A percentile compares a stretch with the other conserved stretches of the same genome.
phyloP scores from a whole-genome alignment of 2,329 filamentous ascomycete species.

The Ceratocystis huliohia region DNA sequence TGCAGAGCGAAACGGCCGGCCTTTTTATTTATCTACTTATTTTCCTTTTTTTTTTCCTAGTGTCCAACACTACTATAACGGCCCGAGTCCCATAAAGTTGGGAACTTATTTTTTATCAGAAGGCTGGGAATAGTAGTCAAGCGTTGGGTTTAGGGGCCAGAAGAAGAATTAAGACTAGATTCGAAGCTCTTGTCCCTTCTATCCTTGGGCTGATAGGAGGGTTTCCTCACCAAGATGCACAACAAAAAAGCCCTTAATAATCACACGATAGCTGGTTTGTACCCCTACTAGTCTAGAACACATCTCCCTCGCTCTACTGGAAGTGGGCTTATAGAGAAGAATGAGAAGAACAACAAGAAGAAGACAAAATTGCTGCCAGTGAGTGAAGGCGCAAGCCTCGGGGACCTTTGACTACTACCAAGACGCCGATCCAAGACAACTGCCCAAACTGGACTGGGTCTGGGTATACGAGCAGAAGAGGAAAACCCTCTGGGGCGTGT shows the following conservation, averaged over 20 bases:
- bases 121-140: background rate
- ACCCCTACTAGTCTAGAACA: background rate
- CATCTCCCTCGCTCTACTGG: background rate
- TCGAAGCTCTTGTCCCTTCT: background rate
- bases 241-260: background rate
- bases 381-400: background rate
- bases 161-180: background rate
- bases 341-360: background rate
- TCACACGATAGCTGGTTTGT: background rate
- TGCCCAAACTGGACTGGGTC: background rate
- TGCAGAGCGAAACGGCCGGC: background rate
- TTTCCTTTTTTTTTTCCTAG: background rate
- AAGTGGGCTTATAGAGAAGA: background rate
- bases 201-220: background rate
- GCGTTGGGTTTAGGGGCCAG: background rate
- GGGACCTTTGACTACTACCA: background rate
- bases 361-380: background rate
- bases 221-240: background rate
- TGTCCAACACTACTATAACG: slow-evolving; percentile 1
- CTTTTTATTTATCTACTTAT: background rate
- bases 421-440: background rate
- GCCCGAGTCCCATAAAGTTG: slow-evolving; percentile 5
- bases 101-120: slow-evolving; percentile 7
- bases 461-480: background rate
- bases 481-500: background rate